Percentiles rank a stretch among this genome's conserved stretches.
phyloP scores from a whole-genome alignment of 1,284 basidiomycete species.

The Somion occarium region DNA sequence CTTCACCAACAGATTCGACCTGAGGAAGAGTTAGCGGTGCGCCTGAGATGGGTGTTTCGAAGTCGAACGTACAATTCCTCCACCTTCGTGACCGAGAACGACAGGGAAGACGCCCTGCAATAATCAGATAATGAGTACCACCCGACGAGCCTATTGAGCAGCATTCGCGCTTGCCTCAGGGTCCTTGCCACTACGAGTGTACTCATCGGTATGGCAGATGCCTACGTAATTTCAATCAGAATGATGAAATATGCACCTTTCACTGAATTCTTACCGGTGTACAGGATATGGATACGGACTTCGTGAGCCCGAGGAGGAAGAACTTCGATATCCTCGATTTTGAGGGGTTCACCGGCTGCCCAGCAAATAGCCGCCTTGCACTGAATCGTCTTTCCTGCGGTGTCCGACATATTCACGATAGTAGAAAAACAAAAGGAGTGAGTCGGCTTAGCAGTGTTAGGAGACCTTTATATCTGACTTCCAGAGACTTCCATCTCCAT shows the following conservation, averaged over 20 bases:
- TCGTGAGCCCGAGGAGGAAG: slow-evolving; percentile 87
- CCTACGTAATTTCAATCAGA: slow-evolving; percentile 38
- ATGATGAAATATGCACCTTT: not conserved
- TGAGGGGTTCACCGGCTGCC: slow-evolving; percentile 87
- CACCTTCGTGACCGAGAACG: slow-evolving; percentile 91
- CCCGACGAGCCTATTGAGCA: too few species aligned
- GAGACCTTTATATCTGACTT: not conserved
- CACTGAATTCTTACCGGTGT: slow-evolving; percentile 60
- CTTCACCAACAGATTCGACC: slow-evolving; percentile 95
- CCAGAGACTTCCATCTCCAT: slow-evolving; percentile 2
- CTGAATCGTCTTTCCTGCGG: slow-evolving; percentile 73
- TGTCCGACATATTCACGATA: slow-evolving; percentile 51
- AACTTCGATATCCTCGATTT: slow-evolving; percentile 91
- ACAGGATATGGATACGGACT: slow-evolving; percentile 89
- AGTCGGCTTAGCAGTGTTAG: not conserved
- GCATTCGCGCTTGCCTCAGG: slow-evolving; percentile 63
- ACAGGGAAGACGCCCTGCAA: slow-evolving; percentile 86
- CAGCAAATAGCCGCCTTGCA: slow-evolving; percentile 98
- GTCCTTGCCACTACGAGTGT: slow-evolving; percentile 95
- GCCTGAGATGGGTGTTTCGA: slow-evolving; percentile 1
- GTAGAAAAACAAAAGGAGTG: slow-evolving; percentile 9
- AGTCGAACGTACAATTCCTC: slow-evolving; percentile 60
- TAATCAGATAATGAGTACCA: too few species aligned
- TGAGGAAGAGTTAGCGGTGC: slow-evolving; percentile 29
- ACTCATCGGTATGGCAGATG: slow-evolving; percentile 98